Conservation (phyloP, 371 early-diverging fungal species). For the Apophysomyces trapeziformis region DNA sequence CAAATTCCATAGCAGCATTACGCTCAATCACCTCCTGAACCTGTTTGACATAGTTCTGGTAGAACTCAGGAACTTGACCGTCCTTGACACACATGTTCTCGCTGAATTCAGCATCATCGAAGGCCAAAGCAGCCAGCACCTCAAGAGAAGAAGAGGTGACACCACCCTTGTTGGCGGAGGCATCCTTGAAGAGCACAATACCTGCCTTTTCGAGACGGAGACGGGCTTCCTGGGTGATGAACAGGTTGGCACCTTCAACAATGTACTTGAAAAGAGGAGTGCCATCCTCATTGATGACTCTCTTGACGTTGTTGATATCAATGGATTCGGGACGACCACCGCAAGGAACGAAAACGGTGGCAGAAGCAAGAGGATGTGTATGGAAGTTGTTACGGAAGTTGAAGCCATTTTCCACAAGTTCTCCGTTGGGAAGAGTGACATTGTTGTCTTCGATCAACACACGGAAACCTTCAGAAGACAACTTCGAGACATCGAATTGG, state of each 20-base stretch:
- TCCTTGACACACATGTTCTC: slow-evolving; percentile 91
- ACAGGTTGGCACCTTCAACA: slow-evolving; percentile 98
- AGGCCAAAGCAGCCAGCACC: slow-evolving; percentile 94
- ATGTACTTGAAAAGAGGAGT: slow-evolving; percentile 96
- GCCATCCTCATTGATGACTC: slow-evolving; percentile 73
- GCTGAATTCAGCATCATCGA: slow-evolving; percentile 89
- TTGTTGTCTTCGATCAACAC: slow-evolving; percentile 92
- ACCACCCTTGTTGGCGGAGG: slow-evolving; percentile 98
- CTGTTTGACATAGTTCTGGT: slow-evolving; percentile 87
- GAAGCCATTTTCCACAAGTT: slow-evolving; percentile 87
- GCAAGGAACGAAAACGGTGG: slow-evolving; percentile 96
- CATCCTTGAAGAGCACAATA: slow-evolving; percentile 95
- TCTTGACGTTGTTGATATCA: slow-evolving; percentile 88
- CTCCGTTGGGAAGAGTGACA: slow-evolving; percentile 86
- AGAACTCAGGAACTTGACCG: slow-evolving; percentile 82
- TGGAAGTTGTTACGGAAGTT: slow-evolving; percentile 97
- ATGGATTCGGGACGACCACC: slow-evolving; percentile 98
- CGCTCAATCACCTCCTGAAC: slow-evolving; percentile 93
- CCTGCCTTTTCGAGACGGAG: slow-evolving; percentile 95
- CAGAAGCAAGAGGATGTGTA: slow-evolving; percentile 77
- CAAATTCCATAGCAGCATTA: slow-evolving; percentile 95
- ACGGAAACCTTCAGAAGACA: slow-evolving; percentile 87
- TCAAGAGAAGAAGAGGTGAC: slow-evolving; percentile 96
- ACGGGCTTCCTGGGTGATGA: slow-evolving; percentile 98
- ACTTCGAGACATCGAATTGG: slow-evolving; percentile 84